Conservation (phyloP, 2,329 filamentous ascomycete genomes). For the Nemania sp. region DNA sequence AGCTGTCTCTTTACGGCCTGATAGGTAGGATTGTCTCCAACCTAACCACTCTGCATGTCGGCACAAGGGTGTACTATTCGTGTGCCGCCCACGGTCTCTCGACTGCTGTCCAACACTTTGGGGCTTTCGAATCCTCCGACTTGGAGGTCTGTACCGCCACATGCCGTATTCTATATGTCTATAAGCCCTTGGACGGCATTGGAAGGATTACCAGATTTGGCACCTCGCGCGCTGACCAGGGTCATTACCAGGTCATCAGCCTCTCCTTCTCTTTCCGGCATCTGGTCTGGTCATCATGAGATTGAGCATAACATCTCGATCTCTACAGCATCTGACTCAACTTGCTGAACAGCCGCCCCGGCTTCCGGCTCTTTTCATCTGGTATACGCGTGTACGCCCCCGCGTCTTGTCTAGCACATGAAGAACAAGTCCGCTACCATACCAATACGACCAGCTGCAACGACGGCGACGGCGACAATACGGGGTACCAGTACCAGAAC, state of each 20-base stretch:
- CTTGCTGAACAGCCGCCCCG: constrained; percentile 10
- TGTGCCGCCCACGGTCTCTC: not conserved
- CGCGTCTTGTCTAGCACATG: too few relatives aligned
- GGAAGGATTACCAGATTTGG: constrained; percentile 12
- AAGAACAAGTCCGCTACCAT: constrained; percentile 3
- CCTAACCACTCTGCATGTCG: not conserved
- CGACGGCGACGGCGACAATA: not conserved
- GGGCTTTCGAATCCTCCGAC: not conserved
- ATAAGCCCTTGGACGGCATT: not conserved
- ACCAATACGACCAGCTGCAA: not conserved
- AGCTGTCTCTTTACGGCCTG: not conserved
- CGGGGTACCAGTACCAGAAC: not conserved
- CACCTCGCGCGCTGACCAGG: constrained; percentile 13
- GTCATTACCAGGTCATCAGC: constrained; percentile 17
- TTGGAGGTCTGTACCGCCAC: not conserved
- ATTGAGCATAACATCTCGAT: not conserved
- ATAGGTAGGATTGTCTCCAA: not conserved
- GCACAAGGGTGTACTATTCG: not conserved
- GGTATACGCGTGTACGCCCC: too few relatives aligned
- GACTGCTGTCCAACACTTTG: not conserved
- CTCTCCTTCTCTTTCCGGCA: constrained; percentile 14
- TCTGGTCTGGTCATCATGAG: constrained; percentile 8
- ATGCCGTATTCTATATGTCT: not conserved
- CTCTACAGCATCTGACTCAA: not conserved
- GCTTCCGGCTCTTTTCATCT: not conserved